Base-by-base conservation (phyloP, 2,329 filamentous ascomycete species). In the Trichoderma sp. region DNA sequence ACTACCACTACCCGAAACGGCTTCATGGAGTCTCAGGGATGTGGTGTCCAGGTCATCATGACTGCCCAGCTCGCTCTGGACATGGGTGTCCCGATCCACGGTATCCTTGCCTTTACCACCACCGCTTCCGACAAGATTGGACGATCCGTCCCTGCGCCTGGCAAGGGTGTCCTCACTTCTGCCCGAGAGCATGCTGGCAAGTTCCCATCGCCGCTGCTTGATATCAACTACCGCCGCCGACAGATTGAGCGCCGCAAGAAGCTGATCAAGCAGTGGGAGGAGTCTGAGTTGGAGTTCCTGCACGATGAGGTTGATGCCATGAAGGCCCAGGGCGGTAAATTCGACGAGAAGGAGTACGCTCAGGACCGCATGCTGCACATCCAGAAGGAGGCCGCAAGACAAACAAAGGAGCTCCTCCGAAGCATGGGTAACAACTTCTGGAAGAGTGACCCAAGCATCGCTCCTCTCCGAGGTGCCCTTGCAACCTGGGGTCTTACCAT, bases 121-220 rank as follows among this genome's bases (percentile, higher is more conserved):
- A 99, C 96, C 58, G 97, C 97, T 72, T 98, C 95, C 66, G 96
- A 99, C 88, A 98, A 99, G 90, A 99, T 98, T 81, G 96, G 96
- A 65, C 94, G 96, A 74, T 99, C 96, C 18, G 95, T 99, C 11
- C 96, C 96, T 72, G 96, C 96, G 73, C 96, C 96, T 71, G 96
- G 96, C 32, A 93, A 98, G 84, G 96, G 96, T 92, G 93, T 99
- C 68, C 88, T 99, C 78, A 98, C 95, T 68, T 97, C 93, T 74
- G 96, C 96, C 74, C 94, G 95, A 75, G 96, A 99, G 86, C 90
- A 93, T 76, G 88, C 92, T 61, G 91, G 93, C 85, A 97, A 95
- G 81, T 98, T 96, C 89, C 94, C 95, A 39, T 98, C 95, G 71
- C 96, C 96, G 74, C 89, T 99, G 72, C 89, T 99, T 58, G 96